Percentiles rank a stretch among this genome's conserved stretches.
These are phyloP conservation scores for Terfezia claveryi DNA, from an alignment of 495 filamentous ascomycete genomes.

Conservation along the genomic window DNA sequence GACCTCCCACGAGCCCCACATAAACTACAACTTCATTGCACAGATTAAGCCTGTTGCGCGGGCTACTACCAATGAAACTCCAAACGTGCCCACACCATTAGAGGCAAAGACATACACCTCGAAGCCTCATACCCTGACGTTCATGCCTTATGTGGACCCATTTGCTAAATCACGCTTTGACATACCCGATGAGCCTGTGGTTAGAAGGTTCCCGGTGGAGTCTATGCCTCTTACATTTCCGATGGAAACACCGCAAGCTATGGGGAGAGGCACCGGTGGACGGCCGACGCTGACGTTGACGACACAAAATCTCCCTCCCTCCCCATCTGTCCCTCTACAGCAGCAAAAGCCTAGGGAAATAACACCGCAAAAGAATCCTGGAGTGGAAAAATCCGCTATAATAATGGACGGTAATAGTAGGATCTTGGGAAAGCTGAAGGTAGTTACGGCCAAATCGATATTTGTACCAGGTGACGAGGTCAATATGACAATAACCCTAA, in stretches of 20 bases:
- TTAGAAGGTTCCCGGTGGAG: not conserved
- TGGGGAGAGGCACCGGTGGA: not conserved
- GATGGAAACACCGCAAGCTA: not conserved
- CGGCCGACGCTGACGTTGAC: slow-evolving; percentile 18
- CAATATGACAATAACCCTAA: slow-evolving; percentile 7
- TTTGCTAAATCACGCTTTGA: slow-evolving; percentile 9
- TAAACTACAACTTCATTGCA: slow-evolving; percentile 15
- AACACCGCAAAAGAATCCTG: slow-evolving; percentile 5
- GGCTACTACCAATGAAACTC: not conserved
- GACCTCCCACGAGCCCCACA: slow-evolving; percentile 11
- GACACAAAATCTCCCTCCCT: slow-evolving; percentile 12
- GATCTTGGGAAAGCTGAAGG: slow-evolving; percentile 12
- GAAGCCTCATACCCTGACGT: slow-evolving; percentile 15
- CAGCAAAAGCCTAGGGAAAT: slow-evolving; percentile 7
- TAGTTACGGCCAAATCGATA: slow-evolving; percentile 14
- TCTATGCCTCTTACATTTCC: not conserved
- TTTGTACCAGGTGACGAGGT: slow-evolving; percentile 17
- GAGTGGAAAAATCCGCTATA: slow-evolving; percentile 4
- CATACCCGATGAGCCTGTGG: not conserved
- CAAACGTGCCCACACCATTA: slow-evolving; percentile 1
- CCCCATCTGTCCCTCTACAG: slow-evolving; percentile 12
- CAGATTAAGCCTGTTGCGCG: slow-evolving; percentile 4
- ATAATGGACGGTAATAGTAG: slow-evolving; percentile 15
- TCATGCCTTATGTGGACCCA: slow-evolving; percentile 18
- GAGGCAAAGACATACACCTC: slow-evolving; percentile 8